Base-by-base conservation (phyloP, 306 rosid species). In the Ammopiptanthus mongolicus region DNA sequence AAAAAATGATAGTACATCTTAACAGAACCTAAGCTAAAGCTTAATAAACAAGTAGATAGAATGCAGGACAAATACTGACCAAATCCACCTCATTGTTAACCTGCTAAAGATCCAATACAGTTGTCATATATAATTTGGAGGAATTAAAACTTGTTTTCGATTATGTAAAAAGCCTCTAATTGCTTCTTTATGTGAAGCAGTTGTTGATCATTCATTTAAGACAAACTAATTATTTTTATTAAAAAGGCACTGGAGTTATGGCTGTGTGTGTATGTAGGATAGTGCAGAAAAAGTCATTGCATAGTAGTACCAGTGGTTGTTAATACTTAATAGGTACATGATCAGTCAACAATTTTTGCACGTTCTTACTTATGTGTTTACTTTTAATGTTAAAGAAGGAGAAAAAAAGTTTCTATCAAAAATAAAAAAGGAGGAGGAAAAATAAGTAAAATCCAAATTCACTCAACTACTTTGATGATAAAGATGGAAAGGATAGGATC, bases 401-500 rank as follows among this genome's bases (percentile, higher is more conserved):
- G 29, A 18, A 41, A 41, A 12, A 41, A 41, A 41, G 14, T 10
- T 41, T 41, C 14, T 9, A 41, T 11, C 10, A 41, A 13, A 10
- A 41, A 41, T 5, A 41, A 11, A 3, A 41, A 9, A 41, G 47
- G 11, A 29, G 33, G 33, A 33, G 37, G 0, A 50, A 65, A 25
- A 56, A 5, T 13, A 19, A 51, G 5, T 15, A 41, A 23, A 42
- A 8, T 18, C 22, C 29, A 71, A 52, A 41, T 79, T 53, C 33
- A 51, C 42, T 63, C 69, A 73, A 79, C 74, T 15, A 79, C 83
- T 65, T 65, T 23, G 55, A 5, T 17, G 78, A 71, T 21, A 29
- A 46, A 23, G 55, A 79, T 57, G 9, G 69, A 42, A 46, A 62
- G 48, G 82, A 70, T 78, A 12, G 25, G 71, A 71, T 61, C 14